Evolutionary conservation across 257 asterid genomes (phyloP), one percentile per base, ranked within the genome.

Genomic region (Dorcoceras hygrometricum): DNA sequence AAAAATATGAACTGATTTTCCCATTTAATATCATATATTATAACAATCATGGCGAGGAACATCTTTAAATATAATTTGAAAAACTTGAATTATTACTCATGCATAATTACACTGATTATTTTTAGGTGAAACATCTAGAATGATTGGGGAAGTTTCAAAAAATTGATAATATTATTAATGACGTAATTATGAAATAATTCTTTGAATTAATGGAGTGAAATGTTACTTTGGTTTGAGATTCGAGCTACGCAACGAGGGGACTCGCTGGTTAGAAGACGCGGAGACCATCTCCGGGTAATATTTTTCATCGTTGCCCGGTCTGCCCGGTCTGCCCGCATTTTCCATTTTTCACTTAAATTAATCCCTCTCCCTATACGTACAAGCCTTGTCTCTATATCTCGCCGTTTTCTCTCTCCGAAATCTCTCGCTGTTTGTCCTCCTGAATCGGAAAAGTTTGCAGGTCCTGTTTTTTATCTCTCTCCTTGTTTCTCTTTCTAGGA

Each of bases 361-460:
- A 19, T 31, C 32, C 9, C 4, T 51, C 55, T 61, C 31, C 50
- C 31, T 48, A 25, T 70, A 51, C 55, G 54, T 70, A 20, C 29
- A 29, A 48, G 48, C 56, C 43, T 28, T 10, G 25, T 46, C 34
- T 32, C 57, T 48, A 29, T 24, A 57, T 59, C 60, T 60, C 63
- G 19, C 29, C 24, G 53, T 36, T 60, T 8, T 48, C 50, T 70
- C 67, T 61, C 56, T 62, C 56, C 32, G 25, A 5, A 43, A 2
- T 43, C 26, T 57, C 32, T 70, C 63, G 62, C 39, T 62, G 29
- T 29, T 61, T 61, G 62, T 18, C 53, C 55, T 24, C 24, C 57
- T 48, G 63, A 53, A 31, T 61, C 74, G 74, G 63, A 70, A 23
- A 54, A 31, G 32, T 61, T 26, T 26, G 56, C 55, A 70, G 75